Evolutionary conservation across 805 yeast genomes (phyloP).

Genomic region (Candida insectorum): DNA sequence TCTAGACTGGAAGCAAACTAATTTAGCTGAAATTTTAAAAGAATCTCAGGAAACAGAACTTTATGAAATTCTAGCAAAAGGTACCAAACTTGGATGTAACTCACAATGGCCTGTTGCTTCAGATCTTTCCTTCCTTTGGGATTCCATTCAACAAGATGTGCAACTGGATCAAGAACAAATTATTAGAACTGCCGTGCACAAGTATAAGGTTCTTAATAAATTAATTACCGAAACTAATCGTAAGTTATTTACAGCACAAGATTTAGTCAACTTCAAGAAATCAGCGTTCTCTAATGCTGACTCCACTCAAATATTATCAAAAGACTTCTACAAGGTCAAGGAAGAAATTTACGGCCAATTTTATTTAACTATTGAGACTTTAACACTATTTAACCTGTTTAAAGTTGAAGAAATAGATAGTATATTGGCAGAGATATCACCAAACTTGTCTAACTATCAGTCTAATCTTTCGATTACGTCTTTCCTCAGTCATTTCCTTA

Average conservation of each 20-base stretch:
- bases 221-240: slow-evolving; percentile 9
- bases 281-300: slow-evolving; percentile 18
- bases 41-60: slow-evolving; percentile 3
- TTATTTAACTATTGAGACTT: slow-evolving; percentile 7
- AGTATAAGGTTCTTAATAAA: slow-evolving; percentile 27
- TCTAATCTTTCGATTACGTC: slow-evolving; percentile 23
- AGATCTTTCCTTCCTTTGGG: slow-evolving; percentile 8
- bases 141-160: slow-evolving; percentile 6
- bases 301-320: slow-evolving; percentile 2
- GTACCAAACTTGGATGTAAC: not conserved
- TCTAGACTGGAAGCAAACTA: slow-evolving; percentile 1
- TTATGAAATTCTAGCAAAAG: slow-evolving; percentile 8
- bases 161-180: slow-evolving; percentile 15
- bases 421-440: slow-evolving; percentile 5
- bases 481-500: slow-evolving; percentile 15
- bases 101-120: not conserved
- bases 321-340: slow-evolving; percentile 40
- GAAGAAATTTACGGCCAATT: slow-evolving; percentile 34
- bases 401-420: slow-evolving; percentile 1
- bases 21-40: slow-evolving; percentile 1
- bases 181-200: slow-evolving; percentile 16
- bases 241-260: slow-evolving; percentile 6
- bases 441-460: slow-evolving; percentile 16
- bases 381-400: slow-evolving; percentile 1
- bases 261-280: slow-evolving; percentile 17